phyloP scores from a whole-genome alignment of 2,329 filamentous ascomycete species.

The Delphinella strobiligena region DNA sequence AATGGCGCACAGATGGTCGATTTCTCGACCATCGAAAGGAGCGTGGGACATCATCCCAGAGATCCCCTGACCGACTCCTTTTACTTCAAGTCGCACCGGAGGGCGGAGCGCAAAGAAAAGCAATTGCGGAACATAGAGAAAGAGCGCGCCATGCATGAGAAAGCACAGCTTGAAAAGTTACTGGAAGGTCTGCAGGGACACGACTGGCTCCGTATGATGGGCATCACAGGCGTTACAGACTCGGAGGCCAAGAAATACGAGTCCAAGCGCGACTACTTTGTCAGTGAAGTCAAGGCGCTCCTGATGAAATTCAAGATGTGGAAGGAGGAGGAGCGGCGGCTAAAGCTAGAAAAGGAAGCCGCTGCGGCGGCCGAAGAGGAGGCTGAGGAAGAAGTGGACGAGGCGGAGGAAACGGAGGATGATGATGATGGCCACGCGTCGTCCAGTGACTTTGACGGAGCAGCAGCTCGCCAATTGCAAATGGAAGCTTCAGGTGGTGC shows the following conservation, averaged over 20 bases:
- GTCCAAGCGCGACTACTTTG: conserved; percentile 72
- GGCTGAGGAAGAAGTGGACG: conserved; percentile 29
- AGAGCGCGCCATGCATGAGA: conserved; percentile 54
- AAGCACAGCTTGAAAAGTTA: conserved; percentile 51
- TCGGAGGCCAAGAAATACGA: conserved; percentile 78
- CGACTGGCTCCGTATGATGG: conserved; percentile 89
- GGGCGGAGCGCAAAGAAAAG: conserved; percentile 54
- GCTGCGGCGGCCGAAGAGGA: conserved; percentile 38
- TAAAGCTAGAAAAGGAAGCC: conserved; percentile 65
- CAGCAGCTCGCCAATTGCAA: conserved; percentile 61
- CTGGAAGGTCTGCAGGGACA: conserved; percentile 78
- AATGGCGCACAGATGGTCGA: conserved; percentile 26
- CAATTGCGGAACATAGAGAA: conserved; percentile 57
- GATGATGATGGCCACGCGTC: conserved; percentile 38
- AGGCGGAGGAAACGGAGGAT: conserved; percentile 23
- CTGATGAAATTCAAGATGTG: conserved; percentile 79
- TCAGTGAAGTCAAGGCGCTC: conserved; percentile 67
- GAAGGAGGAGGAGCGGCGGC: conserved; percentile 79
- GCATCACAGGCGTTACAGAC: conserved; percentile 74
- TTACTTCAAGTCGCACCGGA: conserved; percentile 47
- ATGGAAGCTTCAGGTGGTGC: conserved; percentile 37
- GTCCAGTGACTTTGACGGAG: conserved; percentile 58
- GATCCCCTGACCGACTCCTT: conserved; percentile 46
- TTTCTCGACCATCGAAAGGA: conserved; percentile 25
- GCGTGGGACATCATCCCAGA: conserved; percentile 22